These are phyloP conservation scores for Phlyctochytrium arcticum DNA, from an alignment of 192 early-diverging fungal genomes.

Conservation along the genomic window DNA sequence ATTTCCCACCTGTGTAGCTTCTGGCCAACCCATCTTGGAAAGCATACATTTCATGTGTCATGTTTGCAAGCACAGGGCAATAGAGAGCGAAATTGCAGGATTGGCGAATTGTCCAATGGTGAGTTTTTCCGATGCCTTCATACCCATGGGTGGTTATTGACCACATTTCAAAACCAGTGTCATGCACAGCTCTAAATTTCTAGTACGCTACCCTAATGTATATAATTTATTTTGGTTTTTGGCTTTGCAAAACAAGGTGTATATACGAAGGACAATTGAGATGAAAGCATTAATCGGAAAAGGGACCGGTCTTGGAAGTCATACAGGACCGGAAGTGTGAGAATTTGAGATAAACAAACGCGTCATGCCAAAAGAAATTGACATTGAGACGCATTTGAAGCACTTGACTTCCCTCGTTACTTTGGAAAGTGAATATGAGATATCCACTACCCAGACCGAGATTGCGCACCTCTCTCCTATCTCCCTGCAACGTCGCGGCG, in stretches of 20 bases:
- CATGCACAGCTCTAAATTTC: too few relatives aligned
- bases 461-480: constrained; percentile 16
- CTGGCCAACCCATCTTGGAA: constrained; percentile 53
- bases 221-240: too few relatives aligned
- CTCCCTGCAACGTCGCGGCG: constrained; percentile 12
- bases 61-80: constrained; percentile 57
- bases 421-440: constrained; percentile 6
- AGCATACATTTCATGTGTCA: constrained; percentile 58
- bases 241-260: too few relatives aligned
- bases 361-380: too few relatives aligned
- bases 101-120: constrained; percentile 55
- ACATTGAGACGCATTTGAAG: not conserved
- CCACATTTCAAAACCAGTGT: too few relatives aligned
- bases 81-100: constrained; percentile 50
- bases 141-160: too few relatives aligned
- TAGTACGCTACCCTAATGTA: too few relatives aligned
- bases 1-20: constrained; percentile 57
- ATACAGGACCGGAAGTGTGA: too few relatives aligned
- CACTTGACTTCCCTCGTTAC: not conserved
- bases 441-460: not conserved
- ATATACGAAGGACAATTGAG: too few relatives aligned
- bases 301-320: too few relatives aligned
- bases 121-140: not conserved
- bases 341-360: too few relatives aligned
- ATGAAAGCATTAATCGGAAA: too few relatives aligned